A percentile compares a stretch with the other conserved stretches of the same genome.
Conservation (phyloP, 805 yeast species). For the Ogataea paraovalis region DNA sequence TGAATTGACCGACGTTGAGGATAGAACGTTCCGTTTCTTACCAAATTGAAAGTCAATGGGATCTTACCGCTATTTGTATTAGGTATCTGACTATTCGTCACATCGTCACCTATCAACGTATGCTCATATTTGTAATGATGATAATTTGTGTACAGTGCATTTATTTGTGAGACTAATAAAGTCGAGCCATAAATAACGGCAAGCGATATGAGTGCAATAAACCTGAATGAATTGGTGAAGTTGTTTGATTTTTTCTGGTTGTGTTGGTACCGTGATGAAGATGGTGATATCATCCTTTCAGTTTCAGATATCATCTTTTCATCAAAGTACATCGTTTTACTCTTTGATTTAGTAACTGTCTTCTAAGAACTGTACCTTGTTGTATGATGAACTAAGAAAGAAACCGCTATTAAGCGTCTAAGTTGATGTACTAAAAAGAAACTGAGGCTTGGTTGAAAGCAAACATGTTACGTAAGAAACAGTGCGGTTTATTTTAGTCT, state of each 20-base stretch:
- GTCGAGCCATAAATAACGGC: constrained; percentile 23
- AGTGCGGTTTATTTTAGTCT: background rate
- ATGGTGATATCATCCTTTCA: background rate
- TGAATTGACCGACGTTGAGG: constrained; percentile 56
- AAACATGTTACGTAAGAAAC: background rate
- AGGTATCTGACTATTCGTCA: background rate
- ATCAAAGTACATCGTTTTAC: constrained; percentile 6
- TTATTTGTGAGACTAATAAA: constrained; percentile 19
- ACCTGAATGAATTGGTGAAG: constrained; percentile 5
- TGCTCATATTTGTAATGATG: constrained; percentile 5
- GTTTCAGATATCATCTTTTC: constrained; percentile 4
- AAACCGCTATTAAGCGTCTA: background rate
- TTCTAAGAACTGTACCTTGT: no score
- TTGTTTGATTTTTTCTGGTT: background rate
- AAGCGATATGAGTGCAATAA: constrained; percentile 7
- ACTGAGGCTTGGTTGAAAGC: background rate
- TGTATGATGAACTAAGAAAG: no score
- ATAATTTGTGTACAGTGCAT: constrained; percentile 10
- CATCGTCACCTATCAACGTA: background rate
- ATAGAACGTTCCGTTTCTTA: constrained; percentile 52
- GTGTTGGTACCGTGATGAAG: background rate
- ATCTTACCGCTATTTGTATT: constrained; percentile 13
- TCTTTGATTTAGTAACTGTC: no score
- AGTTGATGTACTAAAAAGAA: background rate
- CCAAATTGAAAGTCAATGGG: constrained; percentile 38